Conservation (phyloP, 208 protist species). For the Trichomonas vaginalis region DNA sequence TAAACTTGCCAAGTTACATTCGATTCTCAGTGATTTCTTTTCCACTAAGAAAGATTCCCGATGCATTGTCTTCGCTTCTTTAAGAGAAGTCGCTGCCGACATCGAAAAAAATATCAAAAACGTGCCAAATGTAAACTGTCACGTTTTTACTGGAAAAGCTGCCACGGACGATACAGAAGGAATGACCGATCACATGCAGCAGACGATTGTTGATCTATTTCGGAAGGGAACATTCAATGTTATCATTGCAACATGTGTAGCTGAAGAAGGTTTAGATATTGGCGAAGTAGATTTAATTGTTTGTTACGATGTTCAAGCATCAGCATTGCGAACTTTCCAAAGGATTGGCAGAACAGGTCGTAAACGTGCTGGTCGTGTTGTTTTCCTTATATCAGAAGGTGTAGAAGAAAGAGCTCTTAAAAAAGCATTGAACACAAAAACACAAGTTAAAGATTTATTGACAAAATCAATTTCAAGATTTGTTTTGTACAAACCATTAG, state of each 20-base stretch:
- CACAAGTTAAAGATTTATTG: not conserved
- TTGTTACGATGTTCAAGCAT: slow-evolving; percentile 29
- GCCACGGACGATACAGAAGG: not conserved
- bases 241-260: slow-evolving; percentile 37
- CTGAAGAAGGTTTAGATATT: slow-evolving; percentile 46
- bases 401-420: not conserved
- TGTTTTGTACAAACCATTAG: not conserved
- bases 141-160: not conserved
- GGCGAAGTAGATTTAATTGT: slow-evolving; percentile 45
- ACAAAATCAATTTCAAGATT: not conserved
- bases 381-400: not conserved
- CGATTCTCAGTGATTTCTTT: not conserved
- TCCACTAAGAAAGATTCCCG: not conserved
- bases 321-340: slow-evolving; percentile 30
- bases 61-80: not conserved
- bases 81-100: not conserved
- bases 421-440: not conserved
- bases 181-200: not conserved
- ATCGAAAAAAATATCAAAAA: not conserved
- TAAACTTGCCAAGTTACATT: not conserved
- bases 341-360: slow-evolving; percentile 41
- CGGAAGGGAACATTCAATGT: slow-evolving; percentile 28
- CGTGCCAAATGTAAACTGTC: not conserved
- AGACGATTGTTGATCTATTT: slow-evolving; percentile 23
- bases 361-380: slow-evolving; percentile 6